Evolutionary conservation across 306 rosid genomes (phyloP).

Genomic region (Purshia tridentata): DNA sequence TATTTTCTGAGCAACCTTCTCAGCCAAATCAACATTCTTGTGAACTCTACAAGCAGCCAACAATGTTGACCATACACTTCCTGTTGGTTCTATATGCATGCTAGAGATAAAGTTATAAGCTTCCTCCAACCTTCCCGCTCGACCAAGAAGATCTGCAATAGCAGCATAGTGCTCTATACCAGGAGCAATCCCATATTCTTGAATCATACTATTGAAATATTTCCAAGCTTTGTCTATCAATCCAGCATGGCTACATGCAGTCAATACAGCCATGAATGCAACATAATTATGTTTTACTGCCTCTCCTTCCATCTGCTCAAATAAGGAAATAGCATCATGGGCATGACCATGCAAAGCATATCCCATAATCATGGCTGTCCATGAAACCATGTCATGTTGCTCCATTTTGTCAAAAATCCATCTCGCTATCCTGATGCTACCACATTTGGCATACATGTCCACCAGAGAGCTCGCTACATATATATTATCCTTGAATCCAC

Average conservation of each 20-base stretch:
- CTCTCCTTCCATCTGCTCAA: conserved; percentile 63
- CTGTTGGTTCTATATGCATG: conserved; percentile 61
- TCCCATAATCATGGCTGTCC: conserved; percentile 96
- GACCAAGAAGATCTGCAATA: conserved; percentile 81
- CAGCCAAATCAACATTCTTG: conserved; percentile 75
- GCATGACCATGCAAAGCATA: conserved; percentile 83
- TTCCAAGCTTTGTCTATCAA: conserved; percentile 75
- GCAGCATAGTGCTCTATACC: conserved; percentile 86
- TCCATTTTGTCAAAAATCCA: conserved; percentile 53
- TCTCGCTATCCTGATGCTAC: conserved; percentile 60
- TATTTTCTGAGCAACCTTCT: conserved; percentile 62
- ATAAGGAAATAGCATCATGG: conserved; percentile 65
- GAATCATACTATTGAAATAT: conserved; percentile 58
- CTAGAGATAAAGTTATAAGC: conserved; percentile 62
- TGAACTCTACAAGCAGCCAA: conserved; percentile 87
- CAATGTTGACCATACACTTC: conserved; percentile 79
- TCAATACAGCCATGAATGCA: conserved; percentile 72
- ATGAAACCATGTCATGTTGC: conserved; percentile 69
- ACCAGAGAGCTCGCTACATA: conserved; percentile 69
- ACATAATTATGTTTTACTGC: conserved; percentile 64
- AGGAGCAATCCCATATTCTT: conserved; percentile 55
- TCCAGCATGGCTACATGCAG: conserved; percentile 88
- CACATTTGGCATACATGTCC: conserved; percentile 94
- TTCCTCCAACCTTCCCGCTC: conserved; percentile 82
- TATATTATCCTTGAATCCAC: conserved; percentile 55